These are phyloP conservation scores for Halteria grandinella DNA, from an alignment of 73 alveolate species.

Conservation along the genomic window DNA sequence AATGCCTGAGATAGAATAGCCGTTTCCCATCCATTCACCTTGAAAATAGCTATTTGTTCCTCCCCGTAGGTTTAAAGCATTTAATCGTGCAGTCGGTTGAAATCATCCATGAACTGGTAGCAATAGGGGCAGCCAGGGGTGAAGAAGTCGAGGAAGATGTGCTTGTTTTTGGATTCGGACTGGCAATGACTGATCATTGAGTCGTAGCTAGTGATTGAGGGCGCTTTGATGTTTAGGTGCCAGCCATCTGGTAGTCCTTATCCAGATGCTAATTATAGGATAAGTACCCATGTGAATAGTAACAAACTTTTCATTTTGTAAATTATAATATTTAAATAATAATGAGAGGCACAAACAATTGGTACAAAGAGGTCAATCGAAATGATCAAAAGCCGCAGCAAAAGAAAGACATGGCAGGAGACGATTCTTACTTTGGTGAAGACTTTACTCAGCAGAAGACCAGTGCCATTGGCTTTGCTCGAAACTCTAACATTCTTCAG, in stretches of 20 bases:
- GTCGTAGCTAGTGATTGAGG: not conserved
- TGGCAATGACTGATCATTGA: not conserved
- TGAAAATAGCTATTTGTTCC: too few species aligned
- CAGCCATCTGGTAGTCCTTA: not conserved
- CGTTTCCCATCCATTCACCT: too few species aligned
- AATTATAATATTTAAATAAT: too few species aligned
- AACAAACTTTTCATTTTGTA: too few species aligned
- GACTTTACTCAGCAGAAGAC: not conserved
- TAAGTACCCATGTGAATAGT: not conserved
- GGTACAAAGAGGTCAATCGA: not conserved
- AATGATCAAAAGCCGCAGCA: not conserved
- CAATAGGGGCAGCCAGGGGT: not conserved
- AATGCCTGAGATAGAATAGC: too few species aligned
- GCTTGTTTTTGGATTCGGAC: not conserved
- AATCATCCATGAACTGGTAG: not conserved
- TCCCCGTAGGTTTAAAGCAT: too few species aligned
- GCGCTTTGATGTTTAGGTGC: not conserved
- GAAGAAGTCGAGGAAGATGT: not conserved
- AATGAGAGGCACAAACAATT: not conserved
- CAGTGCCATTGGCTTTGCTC: conserved; percentile 10
- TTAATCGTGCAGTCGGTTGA: too few species aligned
- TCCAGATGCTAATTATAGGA: too few species aligned
- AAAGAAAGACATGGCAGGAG: not conserved
- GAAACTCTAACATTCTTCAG: conserved; percentile 10
- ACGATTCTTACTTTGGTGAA: not conserved